phyloP scores from a whole-genome alignment of 1,284 basidiomycete species.

The Cutaneotrichosporon arboriforme region DNA sequence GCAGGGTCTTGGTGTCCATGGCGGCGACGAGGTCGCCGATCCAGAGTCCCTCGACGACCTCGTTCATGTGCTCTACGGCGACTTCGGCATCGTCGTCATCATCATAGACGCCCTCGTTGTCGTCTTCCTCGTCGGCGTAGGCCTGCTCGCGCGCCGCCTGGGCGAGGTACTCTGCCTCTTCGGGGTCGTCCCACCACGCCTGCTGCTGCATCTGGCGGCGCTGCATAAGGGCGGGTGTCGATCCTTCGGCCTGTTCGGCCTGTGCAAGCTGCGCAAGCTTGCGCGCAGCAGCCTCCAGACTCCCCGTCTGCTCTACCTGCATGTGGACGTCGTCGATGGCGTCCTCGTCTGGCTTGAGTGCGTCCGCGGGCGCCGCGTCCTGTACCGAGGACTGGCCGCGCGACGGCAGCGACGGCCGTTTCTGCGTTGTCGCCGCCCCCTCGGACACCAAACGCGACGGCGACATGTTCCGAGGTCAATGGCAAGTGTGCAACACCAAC shows the following conservation, averaged over 20 bases:
- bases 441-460: no score
- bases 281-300: constrained; percentile 31
- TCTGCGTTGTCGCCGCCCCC: no score
- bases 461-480: no score
- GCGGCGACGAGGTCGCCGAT: constrained; percentile 47
- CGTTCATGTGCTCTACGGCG: constrained; percentile 39
- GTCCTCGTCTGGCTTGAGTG: constrained; percentile 31
- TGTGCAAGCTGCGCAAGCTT: constrained; percentile 19
- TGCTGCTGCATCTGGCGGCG: background rate
- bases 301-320: constrained; percentile 33
- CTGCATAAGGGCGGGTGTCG: background rate
- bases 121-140: constrained; percentile 16
- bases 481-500: no score
- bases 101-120: constrained; percentile 16
- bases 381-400: constrained; percentile 12
- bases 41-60: constrained; percentile 45
- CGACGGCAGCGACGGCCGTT: constrained; percentile 6
- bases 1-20: constrained; percentile 37
- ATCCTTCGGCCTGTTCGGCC: constrained; percentile 3
- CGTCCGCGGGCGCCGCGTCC: constrained; percentile 30
- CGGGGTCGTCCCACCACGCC: constrained; percentile 26
- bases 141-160: constrained; percentile 4
- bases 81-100: constrained; percentile 19
- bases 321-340: constrained; percentile 37
- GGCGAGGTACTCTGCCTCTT: constrained; percentile 26